Base-by-base conservation (phyloP, 495 filamentous ascomycete species). In the Viridothelium virens region DNA sequence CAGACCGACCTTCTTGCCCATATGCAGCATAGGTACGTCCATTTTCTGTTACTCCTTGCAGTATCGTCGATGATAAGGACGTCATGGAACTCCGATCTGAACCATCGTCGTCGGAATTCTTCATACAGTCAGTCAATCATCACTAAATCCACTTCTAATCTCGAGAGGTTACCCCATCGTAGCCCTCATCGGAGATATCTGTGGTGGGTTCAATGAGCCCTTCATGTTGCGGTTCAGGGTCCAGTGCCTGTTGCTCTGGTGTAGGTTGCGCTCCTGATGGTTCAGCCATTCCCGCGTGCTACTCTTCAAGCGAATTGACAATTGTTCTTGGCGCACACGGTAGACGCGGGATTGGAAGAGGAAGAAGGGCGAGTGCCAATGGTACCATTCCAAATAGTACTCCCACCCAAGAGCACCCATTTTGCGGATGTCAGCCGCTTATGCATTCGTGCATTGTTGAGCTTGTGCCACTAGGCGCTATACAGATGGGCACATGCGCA, bases 41-140 rank as follows among this genome's bases (percentile, higher is more conserved):
- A 53, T 67, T 67, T 31, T 67, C 65, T 18, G n/a, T 39, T 2
- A 67, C 65, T 53, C 65, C 65, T n/a, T 38, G 16, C 16, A 41
- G 61, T 25, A 63, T 63, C 4, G 61, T 31, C 65, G 65, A 53
- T 16, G 63, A 25, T n/a, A 48, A 38, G 11, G 34, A 47, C 12
- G 63, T 47, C 39, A 65, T 38, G 3, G 63, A 53, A 48, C 63
- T 65, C 12, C 63, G 16, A 53, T 48, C 63, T n/a, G 63, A 47
- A 16, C 39, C 47, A 48, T 50, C 33, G 46, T 48, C 53, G 10
- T 18, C 33, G 31, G 31, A 33, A 25, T 25, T 25, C 25, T 31
- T 59, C 2, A 36, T 9, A 14, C n/a, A 5, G 36, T 18, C n/a
- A 59, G 53, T 59, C 53, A 59, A 31, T 36, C 18, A 36, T 7